Evolutionary conservation across 768 basidiomycete species (phyloP), one percentile per base, ranked within the genome.

Genomic region (Lactarius sanguifluus): DNA sequence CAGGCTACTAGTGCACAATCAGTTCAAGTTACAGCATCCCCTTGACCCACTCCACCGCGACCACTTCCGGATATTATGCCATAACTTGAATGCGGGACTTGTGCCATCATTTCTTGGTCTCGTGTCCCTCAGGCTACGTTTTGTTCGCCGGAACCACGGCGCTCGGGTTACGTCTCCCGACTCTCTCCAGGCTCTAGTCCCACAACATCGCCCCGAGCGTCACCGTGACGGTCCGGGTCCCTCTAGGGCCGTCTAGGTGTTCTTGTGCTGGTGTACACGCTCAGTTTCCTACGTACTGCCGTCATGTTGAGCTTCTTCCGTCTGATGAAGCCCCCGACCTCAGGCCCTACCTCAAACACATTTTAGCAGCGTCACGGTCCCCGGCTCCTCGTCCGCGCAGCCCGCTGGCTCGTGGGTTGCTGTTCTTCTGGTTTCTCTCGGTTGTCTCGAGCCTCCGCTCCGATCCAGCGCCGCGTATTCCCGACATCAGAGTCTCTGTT

Each of bases 371-470:
- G 76, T 97, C n/a, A n/a, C n/a, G n/a, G n/a, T n/a, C n/a, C n/a
- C n/a, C n/a, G n/a, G n/a, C n/a, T n/a, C 94, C 52, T 2, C 94
- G 76, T 97, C 94, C 52, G 89, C 83, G 64, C 85, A 82, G 57
- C 76, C 81, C 23, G 86, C 87, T 30, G 89, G 78, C 75, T 95
- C 91, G 77, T 84, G 9, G 86, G 78, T 92, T 84, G 61, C 96
- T 77, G 68, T 80, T 85, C 79, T 85, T 88, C 80, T 94, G 89
- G 72, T 84, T 96, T 69, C 88, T 89, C 72, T 67, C 36, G 36
- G 98, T 98, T 6, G 96, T 96, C 75, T 93, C 91, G 79, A 98
- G 79, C 60, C 69, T 91, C 87, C 8, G 92, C 5, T 88, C 79
- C 15, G 93, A 9, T 34, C 32, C 20, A n/a, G 43, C 88, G 32